Percentiles rank a stretch among this genome's conserved stretches.
Evolutionary conservation across 106 monocot species (phyloP).

Genomic region (Agapanthus africanus): DNA sequence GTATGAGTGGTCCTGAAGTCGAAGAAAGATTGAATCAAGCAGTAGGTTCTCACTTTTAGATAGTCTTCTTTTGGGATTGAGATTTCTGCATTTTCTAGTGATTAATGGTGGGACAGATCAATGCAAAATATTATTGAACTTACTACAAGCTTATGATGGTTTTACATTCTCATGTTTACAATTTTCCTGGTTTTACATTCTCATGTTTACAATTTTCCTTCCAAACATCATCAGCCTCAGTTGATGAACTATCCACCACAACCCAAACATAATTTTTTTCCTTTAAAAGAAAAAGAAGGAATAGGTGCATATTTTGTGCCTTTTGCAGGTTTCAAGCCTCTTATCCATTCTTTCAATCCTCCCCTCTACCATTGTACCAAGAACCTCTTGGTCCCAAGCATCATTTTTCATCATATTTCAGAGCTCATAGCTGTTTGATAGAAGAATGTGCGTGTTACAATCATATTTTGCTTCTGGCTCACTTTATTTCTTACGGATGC

Average conservation of each 20-base stretch:
- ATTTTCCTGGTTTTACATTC: no score
- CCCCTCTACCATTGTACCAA: not conserved
- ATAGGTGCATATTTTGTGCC: not conserved
- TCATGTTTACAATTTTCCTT: no score
- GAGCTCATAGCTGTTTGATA: not conserved
- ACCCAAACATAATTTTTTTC: not conserved
- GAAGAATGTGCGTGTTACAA: not conserved
- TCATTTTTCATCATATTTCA: not conserved
- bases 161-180: no score
- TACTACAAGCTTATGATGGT: not conserved
- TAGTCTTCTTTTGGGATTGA: not conserved
- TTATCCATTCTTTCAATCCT: not conserved
- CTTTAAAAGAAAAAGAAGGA: not conserved
- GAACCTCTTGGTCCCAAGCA: not conserved
- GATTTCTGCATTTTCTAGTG: not conserved
- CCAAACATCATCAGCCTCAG: no score
- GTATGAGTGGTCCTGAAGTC: slow-evolving; percentile 49
- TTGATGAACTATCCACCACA: not conserved
- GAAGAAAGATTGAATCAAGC: slow-evolving; percentile 38
- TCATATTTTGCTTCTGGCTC: not conserved
- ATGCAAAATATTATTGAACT: not conserved
- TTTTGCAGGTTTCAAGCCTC: not conserved
- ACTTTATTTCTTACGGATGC: not conserved
- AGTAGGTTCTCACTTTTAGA: slow-evolving; percentile 23
- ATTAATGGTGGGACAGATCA: not conserved